Base-by-base conservation (phyloP, 2,329 filamentous ascomycete species). In the Trichoderma atrobrunneum region DNA sequence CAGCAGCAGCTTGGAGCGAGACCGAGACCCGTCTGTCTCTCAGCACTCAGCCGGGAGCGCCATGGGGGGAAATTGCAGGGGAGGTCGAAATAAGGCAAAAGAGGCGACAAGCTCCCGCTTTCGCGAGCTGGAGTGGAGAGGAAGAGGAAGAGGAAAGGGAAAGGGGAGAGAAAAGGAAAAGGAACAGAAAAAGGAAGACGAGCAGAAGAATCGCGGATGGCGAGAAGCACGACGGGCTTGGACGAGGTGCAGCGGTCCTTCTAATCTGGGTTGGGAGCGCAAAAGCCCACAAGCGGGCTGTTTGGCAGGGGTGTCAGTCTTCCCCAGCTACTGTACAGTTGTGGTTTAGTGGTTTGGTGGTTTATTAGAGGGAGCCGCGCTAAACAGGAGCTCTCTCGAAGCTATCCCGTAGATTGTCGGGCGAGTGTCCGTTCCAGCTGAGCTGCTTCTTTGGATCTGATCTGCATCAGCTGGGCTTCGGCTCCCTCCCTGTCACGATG, bases 21-120 rank as follows among this genome's bases (percentile, higher is more conserved):
- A 14, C 72, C 57, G 57, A 60, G 56, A 14, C 72, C 68, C 67
- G 70, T 65, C 43, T 61, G 32, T 36, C n/a, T 62, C 59, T 62
- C 64, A 68, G 60, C 54, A 66, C 43, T 73, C 30, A 61, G 39
- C 57, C 67, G 56, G 28, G 48, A 30, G 51, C 72, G 72, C 72
- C 72, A 73, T 73, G 48, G 39, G 72, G 69, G 18, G 28, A 10
- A 6, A 21, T 59, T 16, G 57, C 14, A 48, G 61, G 26, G 34
- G 30, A 62, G 18, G 48, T 30, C 16, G 21, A 36, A 26, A 24
- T 16, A 51, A 62, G 39, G 57, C 30, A 62, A 43, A 54, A 62
- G 43, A 73, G 62, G 54, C 70, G 30, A 68, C 43, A 30, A 61
- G 61, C 71, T 68, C 71, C 62, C 64, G 64, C 62, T 57, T 68